Evolutionary conservation across 2,329 filamentous ascomycete genomes (phyloP).

Genomic region (Amphichorda felina): DNA sequence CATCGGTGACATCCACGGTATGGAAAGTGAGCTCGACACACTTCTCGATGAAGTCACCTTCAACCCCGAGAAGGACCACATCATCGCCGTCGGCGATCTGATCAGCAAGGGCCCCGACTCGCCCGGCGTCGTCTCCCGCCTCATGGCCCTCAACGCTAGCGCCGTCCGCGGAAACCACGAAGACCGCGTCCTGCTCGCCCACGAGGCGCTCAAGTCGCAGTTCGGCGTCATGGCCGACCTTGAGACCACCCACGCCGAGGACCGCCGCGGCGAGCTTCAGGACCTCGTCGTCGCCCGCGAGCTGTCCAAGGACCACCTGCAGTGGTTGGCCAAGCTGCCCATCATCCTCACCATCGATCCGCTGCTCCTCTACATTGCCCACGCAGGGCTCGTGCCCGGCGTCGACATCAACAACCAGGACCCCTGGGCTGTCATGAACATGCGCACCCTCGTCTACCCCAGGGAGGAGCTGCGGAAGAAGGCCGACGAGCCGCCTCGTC

Average conservation of each 20-base stretch:
- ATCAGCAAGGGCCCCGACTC: constrained; percentile 84
- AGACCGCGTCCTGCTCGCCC: constrained; percentile 65
- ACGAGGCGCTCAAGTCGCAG: constrained; percentile 19
- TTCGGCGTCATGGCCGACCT: constrained; percentile 14
- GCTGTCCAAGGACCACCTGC: constrained; percentile 44
- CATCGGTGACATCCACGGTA: constrained; percentile 89
- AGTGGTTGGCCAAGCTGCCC: constrained; percentile 60
- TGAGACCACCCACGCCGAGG: constrained; percentile 7
- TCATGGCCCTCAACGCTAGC: constrained; percentile 61
- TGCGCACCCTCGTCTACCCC: constrained; percentile 63
- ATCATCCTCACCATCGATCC: constrained; percentile 66
- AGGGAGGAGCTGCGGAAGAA: constrained; percentile 24
- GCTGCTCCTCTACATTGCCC: constrained; percentile 58
- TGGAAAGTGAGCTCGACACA: constrained; percentile 51
- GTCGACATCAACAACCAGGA: constrained; percentile 59
- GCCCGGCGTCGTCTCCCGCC: constrained; percentile 61
- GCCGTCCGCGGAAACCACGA: constrained; percentile 91
- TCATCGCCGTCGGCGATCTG: constrained; percentile 68
- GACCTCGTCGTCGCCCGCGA: constrained; percentile 45
- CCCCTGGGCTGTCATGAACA: constrained; percentile 79
- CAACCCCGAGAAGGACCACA: constrained; percentile 46
- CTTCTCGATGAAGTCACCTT: constrained; percentile 60
- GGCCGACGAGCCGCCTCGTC: constrained; percentile 9
- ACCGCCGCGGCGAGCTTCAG: constrained; percentile 19
- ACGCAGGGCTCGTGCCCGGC: constrained; percentile 75